These are phyloP conservation scores for Chimonanthus praecox DNA, from an alignment of 164 flowering plant species.

Conservation along the genomic window DNA sequence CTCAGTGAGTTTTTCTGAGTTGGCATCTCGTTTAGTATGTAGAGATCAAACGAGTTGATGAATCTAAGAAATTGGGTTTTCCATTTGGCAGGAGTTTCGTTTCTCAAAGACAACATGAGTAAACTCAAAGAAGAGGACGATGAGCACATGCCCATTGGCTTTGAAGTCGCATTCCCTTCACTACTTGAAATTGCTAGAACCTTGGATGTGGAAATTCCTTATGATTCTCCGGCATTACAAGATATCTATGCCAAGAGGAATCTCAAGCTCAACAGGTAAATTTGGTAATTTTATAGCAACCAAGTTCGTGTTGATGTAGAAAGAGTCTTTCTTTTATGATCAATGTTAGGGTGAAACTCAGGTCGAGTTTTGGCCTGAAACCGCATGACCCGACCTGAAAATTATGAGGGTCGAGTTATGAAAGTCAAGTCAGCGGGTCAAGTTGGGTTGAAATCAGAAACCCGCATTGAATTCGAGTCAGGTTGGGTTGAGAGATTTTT, in stretches of 20 bases:
- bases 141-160: conserved; percentile 94
- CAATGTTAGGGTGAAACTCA: background rate
- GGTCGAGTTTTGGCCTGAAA: too few relatives aligned
- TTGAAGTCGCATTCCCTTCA: conserved; percentile 88
- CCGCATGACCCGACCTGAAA: too few relatives aligned
- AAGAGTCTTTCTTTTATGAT: conserved; percentile 1
- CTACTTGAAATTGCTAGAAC: conserved; percentile 56
- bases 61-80: background rate
- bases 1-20: too few relatives aligned
- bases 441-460: too few relatives aligned
- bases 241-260: conserved; percentile 54
- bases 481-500: too few relatives aligned
- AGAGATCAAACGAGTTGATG: too few relatives aligned
- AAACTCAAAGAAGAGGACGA: conserved; percentile 59
- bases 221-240: conserved; percentile 48
- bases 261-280: conserved; percentile 65
- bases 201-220: conserved; percentile 43
- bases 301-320: background rate
- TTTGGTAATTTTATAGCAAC: background rate
- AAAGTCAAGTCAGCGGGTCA: too few relatives aligned
- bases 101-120: conserved; percentile 45
- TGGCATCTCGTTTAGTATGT: too few relatives aligned
- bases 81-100: conserved; percentile 40
- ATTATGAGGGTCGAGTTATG: too few relatives aligned
- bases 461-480: too few relatives aligned